Percentiles rank a stretch among this genome's conserved stretches.
Evolutionary conservation across 23 red algal species (phyloP).

Genomic region (Chondrus crispus): DNA sequence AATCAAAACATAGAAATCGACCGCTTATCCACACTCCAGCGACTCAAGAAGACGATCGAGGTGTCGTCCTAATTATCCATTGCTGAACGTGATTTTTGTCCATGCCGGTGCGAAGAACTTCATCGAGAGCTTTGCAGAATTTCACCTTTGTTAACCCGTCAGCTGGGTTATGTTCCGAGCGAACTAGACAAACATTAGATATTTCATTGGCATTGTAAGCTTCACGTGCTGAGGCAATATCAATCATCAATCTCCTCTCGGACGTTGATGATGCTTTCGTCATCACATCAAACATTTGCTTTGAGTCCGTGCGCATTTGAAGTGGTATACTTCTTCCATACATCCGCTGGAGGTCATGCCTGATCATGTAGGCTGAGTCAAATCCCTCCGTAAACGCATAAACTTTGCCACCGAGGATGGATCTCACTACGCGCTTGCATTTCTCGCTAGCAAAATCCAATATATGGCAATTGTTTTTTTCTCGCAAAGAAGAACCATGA

Average conservation of each 20-base stretch:
- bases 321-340: background rate
- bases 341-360: background rate
- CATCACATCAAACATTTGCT: background rate
- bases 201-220: background rate
- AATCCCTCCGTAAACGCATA: constrained; percentile 2
- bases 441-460: background rate
- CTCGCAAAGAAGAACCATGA: background rate
- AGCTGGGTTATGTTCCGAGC: background rate
- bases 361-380: background rate
- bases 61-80: background rate
- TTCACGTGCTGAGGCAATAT: background rate
- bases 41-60: no score
- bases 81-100: background rate
- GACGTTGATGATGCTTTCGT: background rate
- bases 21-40: no score
- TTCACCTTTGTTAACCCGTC: background rate
- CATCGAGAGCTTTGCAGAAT: background rate
- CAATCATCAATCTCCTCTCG: background rate
- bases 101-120: background rate
- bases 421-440: constrained; percentile 1
- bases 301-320: background rate
- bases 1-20: no score
- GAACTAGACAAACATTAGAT: background rate
- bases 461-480: background rate
- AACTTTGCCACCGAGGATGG: background rate